Conservation (phyloP, 2,329 filamentous ascomycete genomes). For the Talaromyces pinophilus region DNA sequence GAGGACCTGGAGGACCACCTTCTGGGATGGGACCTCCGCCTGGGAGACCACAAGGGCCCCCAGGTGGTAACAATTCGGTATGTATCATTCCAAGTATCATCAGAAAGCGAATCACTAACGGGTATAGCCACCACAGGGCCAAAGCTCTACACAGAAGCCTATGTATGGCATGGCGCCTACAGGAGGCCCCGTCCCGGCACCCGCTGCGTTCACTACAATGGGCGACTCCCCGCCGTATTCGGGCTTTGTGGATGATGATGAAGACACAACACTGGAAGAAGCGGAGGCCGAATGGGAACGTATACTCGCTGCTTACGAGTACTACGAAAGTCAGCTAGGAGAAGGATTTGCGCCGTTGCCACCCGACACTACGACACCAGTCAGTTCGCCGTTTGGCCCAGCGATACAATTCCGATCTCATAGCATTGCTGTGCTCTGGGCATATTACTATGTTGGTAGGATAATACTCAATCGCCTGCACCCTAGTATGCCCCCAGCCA, state of each 20-base stretch:
- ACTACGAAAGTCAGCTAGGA: conserved; percentile 61
- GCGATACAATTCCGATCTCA: conserved; percentile 81
- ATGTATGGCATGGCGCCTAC: conserved; percentile 54
- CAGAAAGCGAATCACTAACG: background rate
- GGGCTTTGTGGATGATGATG: conserved; percentile 58
- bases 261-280: conserved; percentile 61
- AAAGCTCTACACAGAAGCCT: conserved; percentile 27
- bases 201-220: conserved; percentile 53
- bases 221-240: conserved; percentile 33
- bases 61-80: background rate
- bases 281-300: conserved; percentile 75
- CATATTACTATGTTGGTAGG: conserved; percentile 79
- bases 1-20: conserved; percentile 15
- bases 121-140: background rate
- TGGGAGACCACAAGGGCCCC: background rate
- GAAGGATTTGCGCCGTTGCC: conserved; percentile 74
- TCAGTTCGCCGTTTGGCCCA: conserved; percentile 75
- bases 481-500: conserved; percentile 85
- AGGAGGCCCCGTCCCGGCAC: conserved; percentile 45
- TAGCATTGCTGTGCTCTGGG: conserved; percentile 84
- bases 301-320: conserved; percentile 45
- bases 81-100: background rate
- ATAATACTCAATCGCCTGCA: conserved; percentile 82
- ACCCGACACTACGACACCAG: conserved; percentile 63
- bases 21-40: conserved; percentile 6